phyloP scores from a whole-genome alignment of 306 rosid genomes.

The Dryas alaskensis region DNA sequence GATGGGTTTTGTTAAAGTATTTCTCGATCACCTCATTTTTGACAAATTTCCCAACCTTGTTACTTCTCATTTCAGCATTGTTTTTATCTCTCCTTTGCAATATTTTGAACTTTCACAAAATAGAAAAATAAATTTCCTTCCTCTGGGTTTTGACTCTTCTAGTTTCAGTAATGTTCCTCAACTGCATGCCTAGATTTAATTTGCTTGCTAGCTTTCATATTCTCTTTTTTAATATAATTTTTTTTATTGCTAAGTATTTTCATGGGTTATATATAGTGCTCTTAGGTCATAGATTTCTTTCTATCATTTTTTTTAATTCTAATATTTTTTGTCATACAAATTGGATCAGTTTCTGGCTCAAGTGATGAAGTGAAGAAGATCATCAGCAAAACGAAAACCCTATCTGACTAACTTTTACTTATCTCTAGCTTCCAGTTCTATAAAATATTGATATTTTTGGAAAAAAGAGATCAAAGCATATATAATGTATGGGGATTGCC shows the following conservation, averaged over 20 bases:
- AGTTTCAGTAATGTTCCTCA: not conserved
- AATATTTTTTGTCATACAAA: not conserved
- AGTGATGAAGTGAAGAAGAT: constrained; percentile 8
- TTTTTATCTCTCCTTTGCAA: not conserved
- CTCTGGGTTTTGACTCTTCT: not conserved
- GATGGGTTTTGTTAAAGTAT: no score
- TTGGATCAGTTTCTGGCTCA: not conserved
- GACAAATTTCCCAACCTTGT: no score
- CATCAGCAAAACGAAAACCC: not conserved
- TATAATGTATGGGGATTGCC: constrained; percentile 91
- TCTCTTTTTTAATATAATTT: not conserved
- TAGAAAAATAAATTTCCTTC: not conserved
- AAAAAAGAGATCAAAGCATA: constrained; percentile 4
- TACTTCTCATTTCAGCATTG: not conserved
- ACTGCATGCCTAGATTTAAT: not conserved
- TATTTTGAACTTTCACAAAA: not conserved
- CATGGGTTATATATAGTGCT: not conserved
- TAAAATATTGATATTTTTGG: not conserved
- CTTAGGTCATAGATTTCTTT: not conserved
- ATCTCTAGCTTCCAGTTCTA: not conserved
- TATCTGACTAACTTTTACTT: not conserved
- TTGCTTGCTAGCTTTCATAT: not conserved
- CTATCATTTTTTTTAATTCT: not conserved
- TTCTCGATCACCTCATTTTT: no score
- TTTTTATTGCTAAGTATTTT: not conserved